phyloP scores from a whole-genome alignment of 164 flowering plant species.

The Vitis cinerea region DNA sequence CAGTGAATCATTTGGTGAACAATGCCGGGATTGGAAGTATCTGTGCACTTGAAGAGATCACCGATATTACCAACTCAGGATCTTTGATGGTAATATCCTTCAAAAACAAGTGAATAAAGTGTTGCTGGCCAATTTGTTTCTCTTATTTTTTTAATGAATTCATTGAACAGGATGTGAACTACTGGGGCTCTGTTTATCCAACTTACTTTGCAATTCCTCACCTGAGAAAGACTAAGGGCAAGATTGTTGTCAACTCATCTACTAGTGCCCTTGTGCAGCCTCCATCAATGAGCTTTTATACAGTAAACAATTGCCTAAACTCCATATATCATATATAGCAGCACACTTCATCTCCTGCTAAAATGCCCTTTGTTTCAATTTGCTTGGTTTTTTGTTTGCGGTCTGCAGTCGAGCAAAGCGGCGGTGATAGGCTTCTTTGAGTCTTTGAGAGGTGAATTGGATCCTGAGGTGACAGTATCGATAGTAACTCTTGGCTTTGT shows the following conservation, averaged over 20 bases:
- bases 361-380: neutral
- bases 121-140: too few relatives aligned
- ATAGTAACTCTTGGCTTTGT: slow-evolving; percentile 16
- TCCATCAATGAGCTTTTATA: slow-evolving; percentile 25
- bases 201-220: slow-evolving; percentile 30
- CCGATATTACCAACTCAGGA: too few relatives aligned
- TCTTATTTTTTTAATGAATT: too few relatives aligned
- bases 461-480: slow-evolving; percentile 7
- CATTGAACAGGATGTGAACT: slow-evolving; percentile 29
- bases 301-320: slow-evolving; percentile 13
- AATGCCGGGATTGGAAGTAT: slow-evolving; percentile 9
- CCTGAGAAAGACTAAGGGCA: slow-evolving; percentile 26
- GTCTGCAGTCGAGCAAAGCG: slow-evolving; percentile 21
- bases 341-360: too few relatives aligned
- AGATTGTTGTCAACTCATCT: slow-evolving; percentile 29
- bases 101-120: too few relatives aligned
- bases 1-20: slow-evolving; percentile 21
- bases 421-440: slow-evolving; percentile 14
- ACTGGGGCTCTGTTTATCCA: slow-evolving; percentile 36
- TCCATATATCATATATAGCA: too few relatives aligned
- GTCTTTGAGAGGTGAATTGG: slow-evolving; percentile 15
- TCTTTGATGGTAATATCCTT: too few relatives aligned
- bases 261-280: slow-evolving; percentile 25
- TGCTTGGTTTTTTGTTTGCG: neutral
- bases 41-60: neutral